Evolutionary conservation across 2,329 filamentous ascomycete species (phyloP).

Genomic region (Thielaviopsis ethacetica): DNA sequence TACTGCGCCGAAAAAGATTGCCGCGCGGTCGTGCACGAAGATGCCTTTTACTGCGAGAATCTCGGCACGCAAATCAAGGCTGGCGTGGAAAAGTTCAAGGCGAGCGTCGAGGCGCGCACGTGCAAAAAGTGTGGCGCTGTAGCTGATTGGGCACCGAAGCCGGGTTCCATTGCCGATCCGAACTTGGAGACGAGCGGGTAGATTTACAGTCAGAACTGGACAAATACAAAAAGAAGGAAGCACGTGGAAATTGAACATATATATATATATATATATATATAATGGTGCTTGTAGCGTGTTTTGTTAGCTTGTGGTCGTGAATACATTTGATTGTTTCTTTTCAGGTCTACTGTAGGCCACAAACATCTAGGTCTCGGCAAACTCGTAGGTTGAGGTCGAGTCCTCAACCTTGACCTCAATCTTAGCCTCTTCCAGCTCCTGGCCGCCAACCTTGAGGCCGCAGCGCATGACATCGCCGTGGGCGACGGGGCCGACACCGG

Average conservation of each 20-base stretch:
- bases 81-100: constrained; percentile 69
- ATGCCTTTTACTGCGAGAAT: constrained; percentile 73
- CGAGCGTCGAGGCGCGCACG: constrained; percentile 46
- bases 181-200: constrained; percentile 26
- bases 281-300: too few relatives aligned
- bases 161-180: constrained; percentile 41
- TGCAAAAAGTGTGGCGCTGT: constrained; percentile 64
- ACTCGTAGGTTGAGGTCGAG: constrained; percentile 60
- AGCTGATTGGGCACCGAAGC: constrained; percentile 52
- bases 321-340: constrained; percentile 1
- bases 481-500: constrained; percentile 76
- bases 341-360: not conserved
- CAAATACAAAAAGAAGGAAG: not conserved
- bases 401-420: constrained; percentile 77
- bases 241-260: not conserved
- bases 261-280: too few relatives aligned
- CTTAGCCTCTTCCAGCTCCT: constrained; percentile 68
- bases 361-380: constrained; percentile 45
- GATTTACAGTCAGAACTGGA: not conserved
- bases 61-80: constrained; percentile 88
- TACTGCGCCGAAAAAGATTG: constrained; percentile 55
- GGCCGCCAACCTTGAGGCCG: constrained; percentile 61
- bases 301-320: not conserved
- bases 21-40: constrained; percentile 63
- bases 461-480: constrained; percentile 79